Evolutionary conservation across 768 basidiomycete genomes (phyloP).

Genomic region (Rubroboletus satanas): DNA sequence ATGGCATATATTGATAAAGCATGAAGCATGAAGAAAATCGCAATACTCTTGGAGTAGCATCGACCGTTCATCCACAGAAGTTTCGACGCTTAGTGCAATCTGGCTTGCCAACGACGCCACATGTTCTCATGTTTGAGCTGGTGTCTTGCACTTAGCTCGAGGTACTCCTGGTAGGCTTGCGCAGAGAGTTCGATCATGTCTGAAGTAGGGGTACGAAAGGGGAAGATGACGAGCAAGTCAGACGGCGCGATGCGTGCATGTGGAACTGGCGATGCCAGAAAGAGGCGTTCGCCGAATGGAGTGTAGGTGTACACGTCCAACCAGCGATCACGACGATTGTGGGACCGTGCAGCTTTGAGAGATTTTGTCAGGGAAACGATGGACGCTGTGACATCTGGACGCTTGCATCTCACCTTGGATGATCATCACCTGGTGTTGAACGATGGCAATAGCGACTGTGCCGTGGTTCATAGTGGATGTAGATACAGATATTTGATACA

Average conservation of each 20-base stretch:
- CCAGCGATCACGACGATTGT: conserved; percentile 51
- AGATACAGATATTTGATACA: conserved; percentile 17
- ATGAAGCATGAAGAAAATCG: not conserved
- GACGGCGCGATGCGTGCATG: conserved; percentile 57
- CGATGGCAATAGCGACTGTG: conserved; percentile 62
- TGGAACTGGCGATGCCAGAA: conserved; percentile 57
- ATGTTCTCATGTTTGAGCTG: conserved; percentile 55
- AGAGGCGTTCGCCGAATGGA: conserved; percentile 62
- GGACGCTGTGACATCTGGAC: not conserved
- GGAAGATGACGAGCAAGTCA: conserved; percentile 58
- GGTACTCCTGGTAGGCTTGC: conserved; percentile 55
- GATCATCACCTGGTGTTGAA: conserved; percentile 63
- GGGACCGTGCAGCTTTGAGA: conserved; percentile 50
- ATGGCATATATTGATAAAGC: not conserved
- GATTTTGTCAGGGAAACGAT: conserved; percentile 1
- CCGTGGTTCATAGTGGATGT: conserved; percentile 44
- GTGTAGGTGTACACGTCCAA: conserved; percentile 64
- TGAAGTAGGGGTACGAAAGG: conserved; percentile 29
- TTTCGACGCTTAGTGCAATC: conserved; percentile 11
- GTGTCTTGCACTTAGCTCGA: conserved; percentile 48
- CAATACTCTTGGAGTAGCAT: not conserved
- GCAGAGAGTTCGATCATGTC: conserved; percentile 67
- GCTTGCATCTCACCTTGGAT: conserved; percentile 50
- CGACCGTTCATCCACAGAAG: not conserved
- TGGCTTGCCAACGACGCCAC: conserved; percentile 49